A percentile compares a stretch with the other conserved stretches of the same genome.
Conservation (phyloP, 352 stramenopile species). For the Pythium periplocum region DNA sequence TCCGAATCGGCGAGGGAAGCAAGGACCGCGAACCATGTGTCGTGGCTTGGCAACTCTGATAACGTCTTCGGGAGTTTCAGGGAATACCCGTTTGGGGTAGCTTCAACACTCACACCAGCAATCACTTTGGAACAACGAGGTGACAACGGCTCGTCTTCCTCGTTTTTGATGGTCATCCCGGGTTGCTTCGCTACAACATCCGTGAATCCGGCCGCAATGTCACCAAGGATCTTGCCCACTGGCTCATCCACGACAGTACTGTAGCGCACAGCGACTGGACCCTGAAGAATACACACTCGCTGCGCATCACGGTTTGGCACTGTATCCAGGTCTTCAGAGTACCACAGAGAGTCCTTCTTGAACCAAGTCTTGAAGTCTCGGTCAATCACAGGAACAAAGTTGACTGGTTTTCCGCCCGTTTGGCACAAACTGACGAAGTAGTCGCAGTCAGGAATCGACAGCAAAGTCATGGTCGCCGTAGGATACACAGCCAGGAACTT, state of each 20-base stretch:
- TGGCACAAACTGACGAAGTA: slow-evolving; percentile 83
- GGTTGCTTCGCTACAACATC: slow-evolving; percentile 30
- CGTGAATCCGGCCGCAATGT: slow-evolving; percentile 54
- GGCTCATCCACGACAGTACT: slow-evolving; percentile 71
- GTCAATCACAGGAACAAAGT: slow-evolving; percentile 83
- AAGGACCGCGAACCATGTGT: slow-evolving; percentile 39
- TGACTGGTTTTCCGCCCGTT: slow-evolving; percentile 78
- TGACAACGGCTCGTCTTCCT: not conserved
- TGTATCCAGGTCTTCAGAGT: slow-evolving; percentile 83
- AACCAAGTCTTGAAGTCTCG: slow-evolving; percentile 82
- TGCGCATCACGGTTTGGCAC: slow-evolving; percentile 70
- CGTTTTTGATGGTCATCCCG: not conserved
- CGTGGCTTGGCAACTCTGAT: slow-evolving; percentile 21
- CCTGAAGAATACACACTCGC: slow-evolving; percentile 81
- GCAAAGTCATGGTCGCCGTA: slow-evolving; percentile 34
- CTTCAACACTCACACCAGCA: slow-evolving; percentile 13
- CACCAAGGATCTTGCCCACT: slow-evolving; percentile 69
- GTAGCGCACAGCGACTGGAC: slow-evolving; percentile 75
- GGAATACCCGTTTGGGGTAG: slow-evolving; percentile 18
- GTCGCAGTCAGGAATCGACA: slow-evolving; percentile 73
- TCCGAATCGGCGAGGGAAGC: slow-evolving; percentile 30
- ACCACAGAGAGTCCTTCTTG: slow-evolving; percentile 91
- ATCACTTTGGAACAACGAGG: not conserved
- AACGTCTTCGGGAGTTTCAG: slow-evolving; percentile 23
- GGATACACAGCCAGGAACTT: slow-evolving; percentile 57